Evolutionary conservation across 2,329 filamentous ascomycete genomes (phyloP), one percentile per base, ranked within the genome.

Genomic region (Aureobasidium sp.): DNA sequence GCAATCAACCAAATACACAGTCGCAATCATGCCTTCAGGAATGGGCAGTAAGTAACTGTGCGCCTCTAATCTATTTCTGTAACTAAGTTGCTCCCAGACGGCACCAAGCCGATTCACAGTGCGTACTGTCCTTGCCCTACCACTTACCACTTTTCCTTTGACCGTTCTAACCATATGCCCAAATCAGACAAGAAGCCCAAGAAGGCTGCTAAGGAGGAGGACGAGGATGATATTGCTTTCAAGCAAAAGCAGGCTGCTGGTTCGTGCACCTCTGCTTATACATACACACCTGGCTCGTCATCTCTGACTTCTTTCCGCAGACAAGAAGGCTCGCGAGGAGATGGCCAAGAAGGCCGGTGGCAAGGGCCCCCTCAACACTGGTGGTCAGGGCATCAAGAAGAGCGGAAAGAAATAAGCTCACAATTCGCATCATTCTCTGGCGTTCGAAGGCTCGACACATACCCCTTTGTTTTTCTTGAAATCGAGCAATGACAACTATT

Each of bases 371-470:
- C 75, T 97, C 74, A 92, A 91, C 79, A 88, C 86, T 36, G 91
- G 91, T 37, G 77, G 82, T 53, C 90, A 95, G 78, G 91, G 91
- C 66, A 96, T 97, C 81, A 97, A 97, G 87, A 97, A 96, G 85
- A 94, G 89, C 65, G 92, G 91, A 77, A 96, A 97, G 89, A 96
- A 97, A 87, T 96, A 83, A 67, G 13, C 37, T 32, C 34, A 5
- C 20, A 39, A 41, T 27, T 37, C 29, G 7, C 46, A 46, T 53
- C 47, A 15, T 36, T 46, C 36, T 46, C 32, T 15, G 57, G 46
- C 57, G 44, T 60, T 60, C 9, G n/a, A 48, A 58, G 55, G 55
- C 55, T 47, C 53, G 42, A 47, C 39, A 58, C 55, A 60, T 60
- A 60, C 57, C 57, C 57, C 26, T 41, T 51, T 60, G 34, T 46